Percentiles rank a stretch among this genome's conserved stretches.
phyloP scores from a whole-genome alignment of 139 green algal species.

The Pycnococcus provasolii region DNA sequence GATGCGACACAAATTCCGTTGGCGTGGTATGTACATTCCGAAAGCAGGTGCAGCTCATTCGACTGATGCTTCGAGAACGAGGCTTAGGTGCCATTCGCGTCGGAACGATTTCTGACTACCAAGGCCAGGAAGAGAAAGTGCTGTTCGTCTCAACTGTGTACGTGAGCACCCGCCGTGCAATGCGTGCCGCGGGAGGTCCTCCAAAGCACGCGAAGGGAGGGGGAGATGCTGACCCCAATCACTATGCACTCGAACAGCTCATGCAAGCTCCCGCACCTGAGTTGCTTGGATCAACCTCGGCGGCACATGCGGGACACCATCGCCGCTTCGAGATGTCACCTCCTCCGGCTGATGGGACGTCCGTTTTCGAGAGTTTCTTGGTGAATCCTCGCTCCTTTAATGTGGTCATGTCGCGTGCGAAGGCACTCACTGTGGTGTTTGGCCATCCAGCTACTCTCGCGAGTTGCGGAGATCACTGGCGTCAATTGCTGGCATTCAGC shows the following conservation, averaged over 20 bases:
- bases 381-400: constrained; percentile 78
- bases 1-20: constrained; percentile 19
- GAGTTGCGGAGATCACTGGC: constrained; percentile 49
- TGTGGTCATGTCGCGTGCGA: constrained; percentile 72
- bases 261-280: too few relatives aligned
- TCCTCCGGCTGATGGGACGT: constrained; percentile 7
- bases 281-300: not conserved
- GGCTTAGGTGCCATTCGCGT: constrained; percentile 54
- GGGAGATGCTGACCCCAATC: too few relatives aligned
- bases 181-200: too few relatives aligned
- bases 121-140: constrained; percentile 67
- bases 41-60: constrained; percentile 59
- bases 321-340: constrained; percentile 5
- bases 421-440: constrained; percentile 66
- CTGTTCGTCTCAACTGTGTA: constrained; percentile 75
- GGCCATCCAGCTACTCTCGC: constrained; percentile 56
- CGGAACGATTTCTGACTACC: constrained; percentile 69
- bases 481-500: constrained; percentile 55
- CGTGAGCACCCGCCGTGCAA: constrained; percentile 9
- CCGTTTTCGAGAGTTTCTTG: constrained; percentile 44
- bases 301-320: not conserved
- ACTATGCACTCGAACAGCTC: too few relatives aligned
- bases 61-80: constrained; percentile 51
- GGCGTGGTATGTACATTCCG: constrained; percentile 56
- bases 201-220: too few relatives aligned